A percentile compares a stretch with the other conserved stretches of the same genome.
Conservation (phyloP, 495 filamentous ascomycete genomes). For the Sporormia fimetaria region DNA sequence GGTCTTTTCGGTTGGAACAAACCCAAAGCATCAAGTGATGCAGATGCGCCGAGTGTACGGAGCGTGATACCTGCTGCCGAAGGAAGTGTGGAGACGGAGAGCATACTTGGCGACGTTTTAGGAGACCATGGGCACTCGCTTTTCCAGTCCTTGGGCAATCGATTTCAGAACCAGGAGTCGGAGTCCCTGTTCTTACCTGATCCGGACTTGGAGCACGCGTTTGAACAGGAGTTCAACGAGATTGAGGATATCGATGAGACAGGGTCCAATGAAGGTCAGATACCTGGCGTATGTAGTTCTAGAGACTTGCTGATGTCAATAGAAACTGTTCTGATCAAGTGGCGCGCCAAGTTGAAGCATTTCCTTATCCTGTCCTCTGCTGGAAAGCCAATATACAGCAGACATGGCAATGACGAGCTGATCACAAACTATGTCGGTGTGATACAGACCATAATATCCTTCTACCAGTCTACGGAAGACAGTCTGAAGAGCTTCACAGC, state of each 20-base stretch:
- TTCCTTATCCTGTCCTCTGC: constrained; percentile 92
- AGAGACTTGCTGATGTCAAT: constrained; percentile 23
- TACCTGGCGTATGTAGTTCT: constrained; percentile 8
- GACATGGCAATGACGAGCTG: constrained; percentile 79
- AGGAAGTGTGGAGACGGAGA: constrained; percentile 64
- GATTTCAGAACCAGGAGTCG: constrained; percentile 49
- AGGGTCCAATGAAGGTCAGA: constrained; percentile 55
- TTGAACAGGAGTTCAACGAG: constrained; percentile 66
- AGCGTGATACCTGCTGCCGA: constrained; percentile 71
- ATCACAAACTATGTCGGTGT: constrained; percentile 92
- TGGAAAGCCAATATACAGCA: constrained; percentile 95
- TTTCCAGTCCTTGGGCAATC: constrained; percentile 47
- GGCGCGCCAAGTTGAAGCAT: constrained; percentile 87
- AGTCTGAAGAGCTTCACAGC: constrained; percentile 71
- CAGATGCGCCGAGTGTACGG: constrained; percentile 68
- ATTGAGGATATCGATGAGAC: constrained; percentile 53
- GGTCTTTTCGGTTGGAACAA: constrained; percentile 31
- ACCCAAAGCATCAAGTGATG: constrained; percentile 46
- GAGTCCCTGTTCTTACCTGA: constrained; percentile 41
- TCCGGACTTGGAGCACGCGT: constrained; percentile 45
- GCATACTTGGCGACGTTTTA: constrained; percentile 62
- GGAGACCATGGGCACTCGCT: constrained; percentile 44
- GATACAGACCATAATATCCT: constrained; percentile 94
- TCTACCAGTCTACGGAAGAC: constrained; percentile 72
- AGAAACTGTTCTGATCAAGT: constrained; percentile 49